Conservation (phyloP, 2,329 filamentous ascomycete species). For the Aspergillus luchuensis region DNA sequence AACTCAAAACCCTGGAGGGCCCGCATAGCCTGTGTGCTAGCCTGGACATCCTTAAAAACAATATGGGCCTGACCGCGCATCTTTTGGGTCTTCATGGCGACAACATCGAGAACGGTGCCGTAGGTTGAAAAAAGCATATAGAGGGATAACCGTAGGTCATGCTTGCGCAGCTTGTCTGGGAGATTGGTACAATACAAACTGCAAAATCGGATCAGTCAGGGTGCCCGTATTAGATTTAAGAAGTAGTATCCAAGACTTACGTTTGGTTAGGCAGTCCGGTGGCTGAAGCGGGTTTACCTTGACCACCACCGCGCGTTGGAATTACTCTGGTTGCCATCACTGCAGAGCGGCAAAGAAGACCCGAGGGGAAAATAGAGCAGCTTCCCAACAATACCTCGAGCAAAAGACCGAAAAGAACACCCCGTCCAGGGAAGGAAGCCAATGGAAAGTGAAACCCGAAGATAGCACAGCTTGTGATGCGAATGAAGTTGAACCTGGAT, state of each 20-base stretch:
- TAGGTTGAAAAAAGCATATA: constrained; percentile 96
- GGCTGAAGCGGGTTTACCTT: constrained; percentile 32
- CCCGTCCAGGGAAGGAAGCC: background rate
- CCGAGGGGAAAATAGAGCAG: background rate
- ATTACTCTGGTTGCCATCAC: constrained; percentile 44
- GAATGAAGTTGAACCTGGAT: constrained; percentile 1
- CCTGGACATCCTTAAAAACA: constrained; percentile 83
- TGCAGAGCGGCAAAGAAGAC: constrained; percentile 3
- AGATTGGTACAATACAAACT: constrained; percentile 90
- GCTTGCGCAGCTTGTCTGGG: constrained; percentile 85
- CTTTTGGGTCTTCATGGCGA: constrained; percentile 82
- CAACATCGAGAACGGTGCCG: constrained; percentile 86
- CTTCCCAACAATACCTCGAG: background rate
- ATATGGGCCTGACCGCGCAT: constrained; percentile 97
- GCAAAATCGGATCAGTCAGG: constrained; percentile 27
- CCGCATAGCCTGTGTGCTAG: constrained; percentile 92
- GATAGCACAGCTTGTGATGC: constrained; percentile 1
- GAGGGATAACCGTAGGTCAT: constrained; percentile 79
- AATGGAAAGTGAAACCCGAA: background rate
- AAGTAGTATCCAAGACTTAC: constrained; percentile 50
- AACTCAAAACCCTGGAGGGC: constrained; percentile 83
- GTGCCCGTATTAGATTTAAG: constrained; percentile 1
- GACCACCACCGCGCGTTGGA: constrained; percentile 41
- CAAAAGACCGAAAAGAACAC: background rate
- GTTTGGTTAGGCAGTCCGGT: constrained; percentile 74